A percentile compares a stretch with the other conserved stretches of the same genome.
Evolutionary conservation across 257 asterid species (phyloP).

Genomic region (Nicotiana tabacum): DNA sequence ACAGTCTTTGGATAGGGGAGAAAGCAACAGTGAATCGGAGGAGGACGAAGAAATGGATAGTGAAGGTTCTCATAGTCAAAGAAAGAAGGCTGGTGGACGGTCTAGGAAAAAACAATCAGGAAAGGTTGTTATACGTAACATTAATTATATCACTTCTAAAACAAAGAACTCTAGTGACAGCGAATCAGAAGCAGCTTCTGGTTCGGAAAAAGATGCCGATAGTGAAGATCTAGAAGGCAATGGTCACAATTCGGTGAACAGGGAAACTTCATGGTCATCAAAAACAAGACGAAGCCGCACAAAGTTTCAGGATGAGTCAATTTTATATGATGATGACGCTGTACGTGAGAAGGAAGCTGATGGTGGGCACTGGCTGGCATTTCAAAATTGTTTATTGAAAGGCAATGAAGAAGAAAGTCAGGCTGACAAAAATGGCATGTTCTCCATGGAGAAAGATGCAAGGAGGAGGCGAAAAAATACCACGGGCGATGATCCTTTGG

Average conservation of each 20-base stretch:
- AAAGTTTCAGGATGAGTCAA: slow-evolving; percentile 31
- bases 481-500: slow-evolving; percentile 43
- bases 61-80: slow-evolving; percentile 40
- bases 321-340: slow-evolving; percentile 30
- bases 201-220: slow-evolving; percentile 39
- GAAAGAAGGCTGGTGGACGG: slow-evolving; percentile 33
- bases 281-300: slow-evolving; percentile 40
- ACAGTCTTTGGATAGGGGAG: slow-evolving; percentile 44
- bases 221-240: slow-evolving; percentile 35
- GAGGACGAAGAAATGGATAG: slow-evolving; percentile 34
- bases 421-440: slow-evolving; percentile 41
- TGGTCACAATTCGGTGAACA: slow-evolving; percentile 24
- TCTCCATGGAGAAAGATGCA: slow-evolving; percentile 51
- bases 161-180: slow-evolving; percentile 19
- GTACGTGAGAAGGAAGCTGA: slow-evolving; percentile 47
- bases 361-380: slow-evolving; percentile 79
- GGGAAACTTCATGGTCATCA: slow-evolving; percentile 34
- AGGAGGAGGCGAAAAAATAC: slow-evolving; percentile 39
- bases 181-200: slow-evolving; percentile 27
- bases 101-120: slow-evolving; percentile 36
- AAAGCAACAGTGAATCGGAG: slow-evolving; percentile 43
- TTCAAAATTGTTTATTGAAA: slow-evolving; percentile 71
- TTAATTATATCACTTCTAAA: slow-evolving; percentile 37
- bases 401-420: slow-evolving; percentile 52
- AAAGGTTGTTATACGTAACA: slow-evolving; percentile 41